phyloP scores from a whole-genome alignment of 2,329 filamentous ascomycete genomes.

The Rhexocercosporidium sp. region DNA sequence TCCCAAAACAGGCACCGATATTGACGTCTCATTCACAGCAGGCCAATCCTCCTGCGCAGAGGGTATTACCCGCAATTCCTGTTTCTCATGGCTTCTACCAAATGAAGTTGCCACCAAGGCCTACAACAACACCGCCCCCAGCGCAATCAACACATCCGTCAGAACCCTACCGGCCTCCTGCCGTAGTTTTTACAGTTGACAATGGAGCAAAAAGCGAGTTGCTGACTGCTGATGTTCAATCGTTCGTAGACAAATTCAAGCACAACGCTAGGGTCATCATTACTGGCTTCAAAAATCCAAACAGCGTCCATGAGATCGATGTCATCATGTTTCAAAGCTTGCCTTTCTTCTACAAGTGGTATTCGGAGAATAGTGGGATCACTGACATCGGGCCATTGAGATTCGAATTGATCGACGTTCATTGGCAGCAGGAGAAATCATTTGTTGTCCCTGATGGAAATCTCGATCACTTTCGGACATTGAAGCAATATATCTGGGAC shows the following conservation, averaged over 20 bases:
- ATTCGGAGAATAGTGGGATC: background rate
- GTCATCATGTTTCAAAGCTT: slow-evolving; percentile 20
- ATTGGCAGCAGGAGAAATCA: slow-evolving; percentile 18
- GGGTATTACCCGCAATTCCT: background rate
- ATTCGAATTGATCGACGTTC: slow-evolving; percentile 21
- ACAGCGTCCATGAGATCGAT: background rate
- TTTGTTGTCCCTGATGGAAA: slow-evolving; percentile 19
- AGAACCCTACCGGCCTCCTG: slow-evolving; percentile 9
- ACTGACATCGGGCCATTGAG: slow-evolving; percentile 3
- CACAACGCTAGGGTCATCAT: slow-evolving; percentile 5
- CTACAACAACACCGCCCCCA: background rate
- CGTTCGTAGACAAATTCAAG: slow-evolving; percentile 14
- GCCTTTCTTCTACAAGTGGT: slow-evolving; percentile 17
- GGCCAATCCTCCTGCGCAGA: background rate
- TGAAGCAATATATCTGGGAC: slow-evolving; percentile 25
- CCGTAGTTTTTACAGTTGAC: slow-evolving; percentile 19
- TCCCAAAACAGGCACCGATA: background rate
- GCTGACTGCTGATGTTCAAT: background rate
- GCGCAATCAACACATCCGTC: background rate
- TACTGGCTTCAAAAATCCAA: background rate
- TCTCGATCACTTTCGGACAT: slow-evolving; percentile 3
- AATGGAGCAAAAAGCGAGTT: slow-evolving; percentile 16
- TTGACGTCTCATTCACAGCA: background rate
- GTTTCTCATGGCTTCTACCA: slow-evolving; percentile 5
- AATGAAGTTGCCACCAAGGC: background rate